A percentile compares a stretch with the other conserved stretches of the same genome.
These are phyloP conservation scores for Acanthamoeba sp. DNA, from an alignment of 208 protist species.

Conservation along the genomic window DNA sequence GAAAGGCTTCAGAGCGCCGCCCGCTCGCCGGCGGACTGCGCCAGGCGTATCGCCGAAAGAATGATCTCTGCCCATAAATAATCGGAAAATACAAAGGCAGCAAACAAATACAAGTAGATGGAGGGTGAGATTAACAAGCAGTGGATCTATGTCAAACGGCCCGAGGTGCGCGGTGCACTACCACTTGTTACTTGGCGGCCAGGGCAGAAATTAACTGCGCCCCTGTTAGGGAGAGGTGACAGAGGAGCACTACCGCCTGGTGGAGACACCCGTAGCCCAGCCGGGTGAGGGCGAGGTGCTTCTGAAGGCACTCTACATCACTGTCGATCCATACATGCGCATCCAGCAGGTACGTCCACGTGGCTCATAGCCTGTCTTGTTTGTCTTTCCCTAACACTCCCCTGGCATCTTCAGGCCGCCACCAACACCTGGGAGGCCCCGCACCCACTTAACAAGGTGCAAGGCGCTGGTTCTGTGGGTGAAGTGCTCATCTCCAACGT, in stretches of 20 bases:
- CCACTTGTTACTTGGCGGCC: background rate
- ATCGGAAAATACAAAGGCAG: no score
- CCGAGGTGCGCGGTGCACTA: background rate
- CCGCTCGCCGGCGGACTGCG: no score
- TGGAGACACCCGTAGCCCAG: slow-evolving; percentile 20
- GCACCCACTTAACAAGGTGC: slow-evolving; percentile 44
- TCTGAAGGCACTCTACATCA: slow-evolving; percentile 19
- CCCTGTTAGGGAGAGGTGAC: slow-evolving; percentile 9
- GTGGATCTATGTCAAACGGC: slow-evolving; percentile 70
- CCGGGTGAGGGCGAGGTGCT: slow-evolving; percentile 53
- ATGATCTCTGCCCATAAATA: no score
- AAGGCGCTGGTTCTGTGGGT: slow-evolving; percentile 6
- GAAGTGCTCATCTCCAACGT: slow-evolving; percentile 45
- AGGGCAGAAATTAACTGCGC: background rate
- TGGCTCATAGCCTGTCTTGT: background rate
- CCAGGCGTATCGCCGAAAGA: no score
- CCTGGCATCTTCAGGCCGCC: background rate
- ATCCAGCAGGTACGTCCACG: slow-evolving; percentile 42
- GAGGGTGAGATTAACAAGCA: background rate
- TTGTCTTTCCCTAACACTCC: background rate
- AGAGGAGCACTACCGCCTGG: slow-evolving; percentile 51
- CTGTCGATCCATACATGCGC: slow-evolving; percentile 75
- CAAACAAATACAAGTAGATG: background rate
- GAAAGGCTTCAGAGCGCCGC: slow-evolving; percentile 6
- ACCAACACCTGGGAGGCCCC: slow-evolving; percentile 47